phyloP scores from a whole-genome alignment of 2,329 filamentous ascomycete genomes.

The Aspergillus proliferans region DNA sequence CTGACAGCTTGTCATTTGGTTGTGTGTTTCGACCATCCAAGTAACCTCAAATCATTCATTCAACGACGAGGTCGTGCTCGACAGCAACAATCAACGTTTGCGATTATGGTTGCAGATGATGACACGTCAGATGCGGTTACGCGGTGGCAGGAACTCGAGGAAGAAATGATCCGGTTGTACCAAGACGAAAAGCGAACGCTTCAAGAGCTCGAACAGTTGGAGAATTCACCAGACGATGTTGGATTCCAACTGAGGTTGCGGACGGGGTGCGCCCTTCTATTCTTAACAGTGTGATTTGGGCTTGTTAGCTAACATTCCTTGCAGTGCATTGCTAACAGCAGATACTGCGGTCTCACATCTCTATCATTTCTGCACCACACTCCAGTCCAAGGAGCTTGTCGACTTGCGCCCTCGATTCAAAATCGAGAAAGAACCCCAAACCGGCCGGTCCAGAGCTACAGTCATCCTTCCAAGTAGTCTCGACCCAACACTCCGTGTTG shows the following conservation, averaged over 20 bases:
- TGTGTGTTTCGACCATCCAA: conserved; percentile 57
- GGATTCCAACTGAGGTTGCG: too few species aligned
- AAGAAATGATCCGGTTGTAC: conserved; percentile 65
- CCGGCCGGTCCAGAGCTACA: conserved; percentile 40
- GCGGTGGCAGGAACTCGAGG: conserved; percentile 63
- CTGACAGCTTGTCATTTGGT: conserved; percentile 59
- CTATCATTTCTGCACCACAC: conserved; percentile 68
- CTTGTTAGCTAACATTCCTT: not conserved
- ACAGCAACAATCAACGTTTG: conserved; percentile 49
- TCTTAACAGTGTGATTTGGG: not conserved
- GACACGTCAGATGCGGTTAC: conserved; percentile 27
- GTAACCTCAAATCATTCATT: conserved; percentile 59
- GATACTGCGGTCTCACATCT: conserved; percentile 71
- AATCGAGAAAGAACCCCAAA: conserved; percentile 14
- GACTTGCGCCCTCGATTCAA: conserved; percentile 63
- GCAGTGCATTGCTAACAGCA: conserved; percentile 62
- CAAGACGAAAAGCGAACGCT: conserved; percentile 56
- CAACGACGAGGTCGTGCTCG: conserved; percentile 61
- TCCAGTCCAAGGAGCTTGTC: conserved; percentile 53
- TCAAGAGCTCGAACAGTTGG: conserved; percentile 41
- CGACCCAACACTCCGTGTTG: conserved; percentile 53
- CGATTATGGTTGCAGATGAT: conserved; percentile 42
- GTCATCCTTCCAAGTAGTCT: conserved; percentile 68
- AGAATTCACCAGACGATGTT: conserved; percentile 40
- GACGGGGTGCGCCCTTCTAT: too few species aligned